phyloP scores from a whole-genome alignment of 805 yeast species.

The Pichia heedii region DNA sequence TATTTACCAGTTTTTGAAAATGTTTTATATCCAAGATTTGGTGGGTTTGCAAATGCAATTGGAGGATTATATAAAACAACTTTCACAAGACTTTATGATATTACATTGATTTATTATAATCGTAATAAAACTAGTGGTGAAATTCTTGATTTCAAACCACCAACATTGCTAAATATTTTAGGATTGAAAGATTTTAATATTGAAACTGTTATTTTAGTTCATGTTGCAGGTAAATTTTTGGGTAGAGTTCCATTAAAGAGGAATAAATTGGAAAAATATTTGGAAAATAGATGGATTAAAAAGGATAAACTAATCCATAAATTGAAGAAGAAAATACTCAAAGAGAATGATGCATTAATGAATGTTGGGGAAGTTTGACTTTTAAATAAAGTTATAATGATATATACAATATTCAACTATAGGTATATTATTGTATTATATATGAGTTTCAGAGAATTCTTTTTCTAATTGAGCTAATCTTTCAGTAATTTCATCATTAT shows the following conservation, averaged over 20 bases:
- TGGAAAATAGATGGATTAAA: conserved; percentile 63
- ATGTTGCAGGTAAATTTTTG: conserved; percentile 39
- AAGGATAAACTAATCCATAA: conserved; percentile 48
- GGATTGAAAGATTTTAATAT: conserved; percentile 25
- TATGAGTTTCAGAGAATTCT: conserved; percentile 33
- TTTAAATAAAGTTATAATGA: neutral
- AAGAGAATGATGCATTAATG: conserved; percentile 1
- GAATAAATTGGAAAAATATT: conserved; percentile 58
- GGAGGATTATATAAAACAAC: conserved; percentile 31
- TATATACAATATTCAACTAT: neutral
- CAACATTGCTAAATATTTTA: conserved; percentile 30
- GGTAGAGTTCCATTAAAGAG: conserved; percentile 44
- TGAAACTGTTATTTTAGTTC: conserved; percentile 30
- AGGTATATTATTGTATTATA: conserved; percentile 9
- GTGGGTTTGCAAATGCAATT: conserved; percentile 44
- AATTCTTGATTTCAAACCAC: conserved; percentile 23
- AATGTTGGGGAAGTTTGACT: neutral
- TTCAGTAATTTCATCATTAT: conserved; percentile 27
- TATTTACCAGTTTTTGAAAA: conserved; percentile 53
- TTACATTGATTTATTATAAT: conserved; percentile 40
- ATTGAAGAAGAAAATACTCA: conserved; percentile 23
- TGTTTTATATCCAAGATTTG: conserved; percentile 71
- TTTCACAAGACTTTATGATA: conserved; percentile 43
- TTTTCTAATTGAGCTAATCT: conserved; percentile 37
- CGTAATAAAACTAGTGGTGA: conserved; percentile 7